Conservation (phyloP, 176 grass and related monocot species). For the Musa schizocarpa region DNA sequence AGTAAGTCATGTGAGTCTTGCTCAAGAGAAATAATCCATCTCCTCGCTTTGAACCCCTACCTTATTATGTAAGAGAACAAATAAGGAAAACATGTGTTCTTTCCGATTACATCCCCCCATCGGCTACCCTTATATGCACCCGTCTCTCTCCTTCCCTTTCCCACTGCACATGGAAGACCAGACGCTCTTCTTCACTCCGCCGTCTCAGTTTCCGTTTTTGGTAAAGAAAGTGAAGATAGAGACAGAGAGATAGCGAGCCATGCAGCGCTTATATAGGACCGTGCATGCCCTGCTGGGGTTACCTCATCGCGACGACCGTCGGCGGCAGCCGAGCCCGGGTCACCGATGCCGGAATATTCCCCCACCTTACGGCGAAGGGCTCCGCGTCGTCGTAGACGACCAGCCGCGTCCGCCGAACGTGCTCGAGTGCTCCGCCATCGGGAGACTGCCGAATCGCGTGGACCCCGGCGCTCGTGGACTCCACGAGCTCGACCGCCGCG, state of each 20-base stretch:
- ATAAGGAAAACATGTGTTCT: too few species aligned
- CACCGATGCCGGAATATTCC: background rate
- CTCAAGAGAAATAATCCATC: too few species aligned
- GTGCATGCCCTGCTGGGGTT: background rate
- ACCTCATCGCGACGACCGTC: background rate
- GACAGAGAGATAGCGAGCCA: background rate
- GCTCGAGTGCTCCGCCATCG: background rate
- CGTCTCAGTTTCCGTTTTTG: background rate
- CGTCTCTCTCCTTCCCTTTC: background rate
- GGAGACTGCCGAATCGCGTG: background rate
- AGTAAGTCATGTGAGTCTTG: too few species aligned
- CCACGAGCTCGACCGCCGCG: background rate
- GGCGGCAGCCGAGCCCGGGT: background rate
- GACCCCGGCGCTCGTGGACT: slow-evolving; percentile 6
- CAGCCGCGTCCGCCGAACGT: background rate
- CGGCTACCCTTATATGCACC: background rate
- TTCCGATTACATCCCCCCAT: too few species aligned
- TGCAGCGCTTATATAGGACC: background rate
- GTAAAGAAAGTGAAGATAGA: background rate
- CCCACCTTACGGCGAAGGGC: background rate
- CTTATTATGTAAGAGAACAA: too few species aligned
- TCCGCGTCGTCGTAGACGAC: background rate
- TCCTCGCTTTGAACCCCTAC: too few species aligned
- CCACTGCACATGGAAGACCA: too few species aligned
- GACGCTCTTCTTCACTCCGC: background rate